Conservation (phyloP, 1,139 yeast genomes). For the Blastobotrys apis region DNA sequence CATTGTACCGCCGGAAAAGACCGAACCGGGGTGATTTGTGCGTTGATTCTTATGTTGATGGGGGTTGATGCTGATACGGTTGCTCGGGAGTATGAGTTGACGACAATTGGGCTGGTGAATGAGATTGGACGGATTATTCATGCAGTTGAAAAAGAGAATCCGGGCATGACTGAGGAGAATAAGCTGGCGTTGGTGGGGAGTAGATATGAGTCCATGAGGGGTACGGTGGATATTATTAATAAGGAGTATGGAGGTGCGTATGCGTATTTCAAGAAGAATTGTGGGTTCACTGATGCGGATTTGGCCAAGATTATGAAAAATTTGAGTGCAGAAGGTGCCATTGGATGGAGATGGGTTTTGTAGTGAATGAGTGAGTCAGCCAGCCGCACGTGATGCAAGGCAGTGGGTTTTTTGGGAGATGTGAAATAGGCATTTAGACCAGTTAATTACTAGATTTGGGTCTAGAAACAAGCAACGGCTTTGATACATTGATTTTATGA, state of each 20-base stretch:
- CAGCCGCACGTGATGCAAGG: too few relatives aligned
- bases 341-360: conserved; percentile 11
- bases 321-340: conserved; percentile 32
- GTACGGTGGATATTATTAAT: conserved; percentile 51
- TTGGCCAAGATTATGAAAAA: conserved; percentile 47
- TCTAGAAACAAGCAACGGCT: too few relatives aligned
- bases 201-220: conserved; percentile 68
- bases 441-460: too few relatives aligned
- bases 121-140: conserved; percentile 23
- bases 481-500: too few relatives aligned
- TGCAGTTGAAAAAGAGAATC: conserved; percentile 19
- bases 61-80: conserved; percentile 65
- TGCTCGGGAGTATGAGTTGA: conserved; percentile 70
- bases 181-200: conserved; percentile 54
- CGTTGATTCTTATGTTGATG: conserved; percentile 57
- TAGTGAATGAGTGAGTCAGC: too few relatives aligned
- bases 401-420: too few relatives aligned
- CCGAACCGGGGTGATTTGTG: conserved; percentile 71
- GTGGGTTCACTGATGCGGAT: conserved; percentile 50
- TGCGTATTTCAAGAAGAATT: conserved; percentile 44
- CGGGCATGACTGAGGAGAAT: conserved; percentile 15
- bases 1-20: conserved; percentile 90
- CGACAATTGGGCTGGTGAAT: conserved; percentile 54
- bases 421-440: too few relatives aligned
- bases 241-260: conserved; percentile 54